Conservation (phyloP, 441 rosid genomes). For the Biscutella laevigata region DNA sequence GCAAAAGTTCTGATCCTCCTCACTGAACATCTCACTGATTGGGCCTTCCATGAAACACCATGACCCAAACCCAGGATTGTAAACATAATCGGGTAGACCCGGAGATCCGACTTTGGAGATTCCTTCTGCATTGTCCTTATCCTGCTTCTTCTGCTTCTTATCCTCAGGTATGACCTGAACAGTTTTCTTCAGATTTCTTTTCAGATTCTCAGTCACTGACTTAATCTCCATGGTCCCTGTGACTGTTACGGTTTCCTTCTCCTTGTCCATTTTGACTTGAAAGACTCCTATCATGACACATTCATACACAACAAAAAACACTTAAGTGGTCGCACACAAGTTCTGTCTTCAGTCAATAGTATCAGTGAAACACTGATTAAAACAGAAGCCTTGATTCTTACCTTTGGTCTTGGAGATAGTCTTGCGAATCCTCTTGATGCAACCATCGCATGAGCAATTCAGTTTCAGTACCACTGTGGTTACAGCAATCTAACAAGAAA, state of each 20-base stretch:
- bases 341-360: not conserved
- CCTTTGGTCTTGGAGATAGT: constrained; percentile 30
- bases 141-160: constrained; percentile 55
- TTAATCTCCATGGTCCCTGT: constrained; percentile 70
- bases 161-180: constrained; percentile 56
- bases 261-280: constrained; percentile 34
- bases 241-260: constrained; percentile 59
- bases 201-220: constrained; percentile 40
- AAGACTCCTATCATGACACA: constrained; percentile 45
- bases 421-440: constrained; percentile 30
- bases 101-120: constrained; percentile 14
- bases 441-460: constrained; percentile 27
- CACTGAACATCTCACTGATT: not conserved
- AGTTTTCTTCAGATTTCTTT: constrained; percentile 44
- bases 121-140: constrained; percentile 16
- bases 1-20: constrained; percentile 9
- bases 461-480: constrained; percentile 22
- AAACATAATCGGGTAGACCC: not conserved
- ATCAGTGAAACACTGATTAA: not conserved
- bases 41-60: constrained; percentile 1
- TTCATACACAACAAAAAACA: not conserved
- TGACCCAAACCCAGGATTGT: not conserved
- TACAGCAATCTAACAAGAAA: constrained; percentile 18
- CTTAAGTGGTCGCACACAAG: not conserved
- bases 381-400: not conserved